A percentile compares a stretch with the other conserved stretches of the same genome.
Conservation (phyloP, 805 yeast genomes). For the Ogataea polymorpha region DNA sequence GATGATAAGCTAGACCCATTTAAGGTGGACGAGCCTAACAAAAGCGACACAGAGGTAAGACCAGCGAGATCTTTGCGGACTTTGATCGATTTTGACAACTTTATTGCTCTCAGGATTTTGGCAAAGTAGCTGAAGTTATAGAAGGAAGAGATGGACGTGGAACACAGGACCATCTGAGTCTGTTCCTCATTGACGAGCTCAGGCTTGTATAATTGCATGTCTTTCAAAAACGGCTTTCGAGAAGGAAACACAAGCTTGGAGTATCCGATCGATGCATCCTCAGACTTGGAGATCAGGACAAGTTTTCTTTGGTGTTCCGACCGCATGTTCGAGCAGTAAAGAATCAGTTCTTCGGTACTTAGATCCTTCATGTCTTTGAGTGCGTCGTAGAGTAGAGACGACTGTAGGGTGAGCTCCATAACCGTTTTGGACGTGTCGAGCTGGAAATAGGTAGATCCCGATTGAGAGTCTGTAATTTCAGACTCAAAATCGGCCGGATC, state of each 20-base stretch:
- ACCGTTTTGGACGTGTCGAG: slow-evolving; percentile 40
- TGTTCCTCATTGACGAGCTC: slow-evolving; percentile 11
- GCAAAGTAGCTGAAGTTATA: slow-evolving; percentile 50
- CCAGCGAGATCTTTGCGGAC: slow-evolving; percentile 55
- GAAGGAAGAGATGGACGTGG: slow-evolving; percentile 38
- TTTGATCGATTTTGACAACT: slow-evolving; percentile 49
- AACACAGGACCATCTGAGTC: slow-evolving; percentile 18
- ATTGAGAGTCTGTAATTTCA: slow-evolving; percentile 17
- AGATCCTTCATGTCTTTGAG: slow-evolving; percentile 56
- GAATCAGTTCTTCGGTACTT: slow-evolving; percentile 47
- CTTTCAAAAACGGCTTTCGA: slow-evolving; percentile 59
- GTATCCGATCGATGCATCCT: slow-evolving; percentile 65
- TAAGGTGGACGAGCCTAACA: slow-evolving; percentile 21
- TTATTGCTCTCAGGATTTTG: slow-evolving; percentile 47
- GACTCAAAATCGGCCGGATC: slow-evolving; percentile 16
- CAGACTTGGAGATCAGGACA: slow-evolving; percentile 52
- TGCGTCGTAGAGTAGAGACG: slow-evolving; percentile 51
- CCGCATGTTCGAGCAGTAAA: slow-evolving; percentile 38
- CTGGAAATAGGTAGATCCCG: slow-evolving; percentile 32
- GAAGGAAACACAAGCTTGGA: slow-evolving; percentile 66
- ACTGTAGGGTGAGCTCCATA: slow-evolving; percentile 51
- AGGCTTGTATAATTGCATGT: slow-evolving; percentile 41
- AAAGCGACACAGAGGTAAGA: slow-evolving; percentile 28
- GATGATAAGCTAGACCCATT: slow-evolving; percentile 4
- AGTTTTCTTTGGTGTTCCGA: slow-evolving; percentile 34